A percentile compares a stretch with the other conserved stretches of the same genome.
Conservation (phyloP, 345 rosid genomes). For the Eucalyptus sp. region DNA sequence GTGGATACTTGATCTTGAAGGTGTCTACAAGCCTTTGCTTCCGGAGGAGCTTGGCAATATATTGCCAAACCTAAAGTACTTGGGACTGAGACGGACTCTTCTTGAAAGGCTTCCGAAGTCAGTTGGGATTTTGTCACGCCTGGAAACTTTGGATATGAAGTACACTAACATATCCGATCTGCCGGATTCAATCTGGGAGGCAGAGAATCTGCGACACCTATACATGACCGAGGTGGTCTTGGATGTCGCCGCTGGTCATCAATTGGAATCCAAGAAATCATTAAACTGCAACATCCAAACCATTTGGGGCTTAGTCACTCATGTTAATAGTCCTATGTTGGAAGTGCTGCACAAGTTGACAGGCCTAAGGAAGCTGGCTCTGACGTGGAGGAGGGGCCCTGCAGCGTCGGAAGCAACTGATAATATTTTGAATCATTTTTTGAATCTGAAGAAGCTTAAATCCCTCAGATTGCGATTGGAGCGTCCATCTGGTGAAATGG, state of each 20-base stretch:
- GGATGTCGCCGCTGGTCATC: background rate
- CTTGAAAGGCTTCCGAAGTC: constrained; percentile 6
- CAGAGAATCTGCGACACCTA: constrained; percentile 1
- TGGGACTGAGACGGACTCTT: constrained; percentile 17
- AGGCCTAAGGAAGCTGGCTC: constrained; percentile 7
- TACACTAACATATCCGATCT: no score
- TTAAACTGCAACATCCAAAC: constrained; percentile 4
- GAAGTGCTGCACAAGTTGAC: background rate
- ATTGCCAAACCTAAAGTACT: constrained; percentile 1
- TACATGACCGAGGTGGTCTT: constrained; percentile 1
- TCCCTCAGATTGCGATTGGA: constrained; percentile 4
- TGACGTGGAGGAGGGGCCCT: constrained; percentile 10
- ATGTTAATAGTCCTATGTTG: background rate
- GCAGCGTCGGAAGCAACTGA: background rate
- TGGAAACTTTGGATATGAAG: no score
- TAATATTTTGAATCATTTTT: constrained; percentile 1
- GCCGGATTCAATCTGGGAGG: no score
- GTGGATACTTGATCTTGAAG: constrained; percentile 18
- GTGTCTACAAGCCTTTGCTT: constrained; percentile 13
- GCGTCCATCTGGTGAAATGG: background rate
- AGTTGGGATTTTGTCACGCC: no score
- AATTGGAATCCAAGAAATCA: background rate
- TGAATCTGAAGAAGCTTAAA: background rate
- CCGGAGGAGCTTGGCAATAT: constrained; percentile 8
- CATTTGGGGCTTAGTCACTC: constrained; percentile 11